Conservation (phyloP, 2,329 filamentous ascomycete genomes). For the Zasmidium angulare region DNA sequence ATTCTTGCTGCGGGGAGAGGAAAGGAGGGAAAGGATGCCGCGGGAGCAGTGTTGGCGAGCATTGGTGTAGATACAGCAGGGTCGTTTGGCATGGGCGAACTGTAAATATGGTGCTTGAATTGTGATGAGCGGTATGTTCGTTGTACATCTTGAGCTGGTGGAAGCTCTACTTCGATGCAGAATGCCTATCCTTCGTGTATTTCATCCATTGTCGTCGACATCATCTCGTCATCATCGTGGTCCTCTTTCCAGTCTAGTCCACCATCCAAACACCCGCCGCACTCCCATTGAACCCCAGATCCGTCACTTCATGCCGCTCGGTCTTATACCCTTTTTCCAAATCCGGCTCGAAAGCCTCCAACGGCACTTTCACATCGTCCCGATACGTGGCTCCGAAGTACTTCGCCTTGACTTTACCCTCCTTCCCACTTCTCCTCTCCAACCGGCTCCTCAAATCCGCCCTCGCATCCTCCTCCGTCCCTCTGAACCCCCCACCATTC, state of each 20-base stretch:
- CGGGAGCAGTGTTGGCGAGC: constrained; percentile 8
- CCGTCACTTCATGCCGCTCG: constrained; percentile 21
- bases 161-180: too few species aligned
- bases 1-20: constrained; percentile 53
- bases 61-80: constrained; percentile 1
- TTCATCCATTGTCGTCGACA: neutral
- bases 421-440: constrained; percentile 2
- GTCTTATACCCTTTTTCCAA: constrained; percentile 24
- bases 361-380: constrained; percentile 22
- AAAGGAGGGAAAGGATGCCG: constrained; percentile 13
- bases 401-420: constrained; percentile 20
- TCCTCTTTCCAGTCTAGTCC: neutral
- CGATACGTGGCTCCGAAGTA: constrained; percentile 34
- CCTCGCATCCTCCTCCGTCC: constrained; percentile 4
- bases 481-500: constrained; percentile 27
- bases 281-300: constrained; percentile 28
- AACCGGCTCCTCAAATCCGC: constrained; percentile 16
- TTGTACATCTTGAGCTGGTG: neutral
- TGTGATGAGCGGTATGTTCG: neutral
- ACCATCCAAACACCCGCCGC: constrained; percentile 25
- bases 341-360: constrained; percentile 30
- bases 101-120: neutral
- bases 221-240: neutral
- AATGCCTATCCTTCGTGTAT: too few species aligned
- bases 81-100: constrained; percentile 1